Evolutionary conservation across 2,329 filamentous ascomycete species (phyloP), one percentile per base, ranked within the genome.

Genomic region (Beauveria medogensis): DNA sequence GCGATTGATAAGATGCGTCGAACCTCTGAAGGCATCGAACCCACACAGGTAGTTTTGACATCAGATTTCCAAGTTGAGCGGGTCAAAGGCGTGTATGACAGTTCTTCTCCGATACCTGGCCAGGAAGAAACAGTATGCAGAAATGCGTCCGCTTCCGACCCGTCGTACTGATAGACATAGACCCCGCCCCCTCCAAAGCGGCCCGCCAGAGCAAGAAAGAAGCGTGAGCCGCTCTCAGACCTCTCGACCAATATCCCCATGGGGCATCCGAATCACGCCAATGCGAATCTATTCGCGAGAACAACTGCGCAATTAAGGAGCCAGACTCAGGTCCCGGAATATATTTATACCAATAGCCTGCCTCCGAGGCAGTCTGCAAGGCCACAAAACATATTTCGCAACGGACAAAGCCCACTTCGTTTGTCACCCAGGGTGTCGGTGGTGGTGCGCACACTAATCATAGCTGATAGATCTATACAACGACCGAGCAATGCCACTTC

Each of bases 1-100:
- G 85, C 91, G n/a, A 75, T 91, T 24, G 78, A 83, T 60, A 82
- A 83, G 62, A 85, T 93, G 72, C 80, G 86, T 66, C 72, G 80
- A 57, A 84, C 83, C 20, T 91, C 89, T 0, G 78, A 81, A 64
- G 77, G 80, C 2, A 83, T 91, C 40, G 80, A 83, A 61, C 82
- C 86, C 9, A 82, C 74, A 0, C 89, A 92, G 73, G 75, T 83
- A 24, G 82, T 91, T 54, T 88, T 87, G 75, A 78, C 80, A 40
- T 68, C 76, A 2, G 74, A 79, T 41, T 76, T 83, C 20, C 73
- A 80, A 50, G 70, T 83, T 12, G 76, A 81, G 67, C 77, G 79
- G 56, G 71, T 76, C 30, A 79, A 84, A 60, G 79, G 84, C 63
- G 82, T 88, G 41, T 88, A 87, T 50, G 84, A 84, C 44, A 78